Evolutionary conservation across 768 basidiomycete species (phyloP).

Genomic region (Hygrocybe punicea): DNA sequence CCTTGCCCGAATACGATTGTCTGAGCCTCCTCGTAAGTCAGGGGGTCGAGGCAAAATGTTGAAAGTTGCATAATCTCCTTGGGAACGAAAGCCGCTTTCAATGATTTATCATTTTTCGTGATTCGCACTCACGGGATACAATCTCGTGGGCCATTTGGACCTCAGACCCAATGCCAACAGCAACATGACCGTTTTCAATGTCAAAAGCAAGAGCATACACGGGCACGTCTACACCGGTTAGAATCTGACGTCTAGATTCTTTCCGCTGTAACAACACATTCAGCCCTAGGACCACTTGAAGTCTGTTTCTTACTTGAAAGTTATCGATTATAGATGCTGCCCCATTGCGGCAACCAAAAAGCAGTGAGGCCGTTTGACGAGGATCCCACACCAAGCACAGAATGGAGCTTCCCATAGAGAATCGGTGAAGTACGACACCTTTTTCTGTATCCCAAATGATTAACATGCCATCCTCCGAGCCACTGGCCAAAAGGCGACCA

Average conservation of each 20-base stretch:
- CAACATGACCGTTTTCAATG: neutral
- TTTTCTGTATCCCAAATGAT: neutral
- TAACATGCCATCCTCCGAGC: neutral
- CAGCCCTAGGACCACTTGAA: neutral
- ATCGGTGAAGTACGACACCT: neutral
- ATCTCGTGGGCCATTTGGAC: neutral
- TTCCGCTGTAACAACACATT: neutral
- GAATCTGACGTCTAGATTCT: neutral
- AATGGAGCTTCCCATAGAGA: neutral
- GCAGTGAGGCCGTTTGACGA: neutral
- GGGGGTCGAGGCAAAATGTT: neutral
- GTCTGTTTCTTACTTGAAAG: neutral
- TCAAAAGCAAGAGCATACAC: neutral
- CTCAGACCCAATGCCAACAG: neutral
- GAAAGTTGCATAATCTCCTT: neutral
- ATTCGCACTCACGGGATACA: neutral
- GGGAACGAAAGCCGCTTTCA: neutral
- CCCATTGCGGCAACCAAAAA: neutral
- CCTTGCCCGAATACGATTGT: neutral
- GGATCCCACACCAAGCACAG: neutral
- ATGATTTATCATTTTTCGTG: neutral
- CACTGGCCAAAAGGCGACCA: neutral
- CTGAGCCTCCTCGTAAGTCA: neutral
- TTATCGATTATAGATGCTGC: neutral
- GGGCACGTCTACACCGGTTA: neutral